phyloP scores from a whole-genome alignment of 2,329 filamentous ascomycete genomes.

The Penicillium sp. region DNA sequence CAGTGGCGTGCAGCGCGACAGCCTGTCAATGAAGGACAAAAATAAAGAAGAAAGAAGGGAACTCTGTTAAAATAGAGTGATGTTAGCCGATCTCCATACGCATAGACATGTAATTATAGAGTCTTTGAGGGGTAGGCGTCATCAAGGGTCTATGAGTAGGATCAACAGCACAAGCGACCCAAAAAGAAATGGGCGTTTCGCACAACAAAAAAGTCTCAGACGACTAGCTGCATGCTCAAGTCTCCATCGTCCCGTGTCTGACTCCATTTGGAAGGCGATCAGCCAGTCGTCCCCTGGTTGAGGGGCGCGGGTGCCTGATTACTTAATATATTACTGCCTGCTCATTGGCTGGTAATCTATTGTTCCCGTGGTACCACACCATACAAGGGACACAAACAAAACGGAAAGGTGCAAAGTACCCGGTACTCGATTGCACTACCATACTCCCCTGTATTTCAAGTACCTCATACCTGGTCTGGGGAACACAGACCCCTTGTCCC shows the following conservation, averaged over 20 bases:
- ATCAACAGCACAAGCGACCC: background rate
- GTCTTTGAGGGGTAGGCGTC: conserved; percentile 7
- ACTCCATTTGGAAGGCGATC: conserved; percentile 19
- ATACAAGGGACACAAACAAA: conserved; percentile 12
- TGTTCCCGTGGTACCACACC: conserved; percentile 1
- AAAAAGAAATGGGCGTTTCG: background rate
- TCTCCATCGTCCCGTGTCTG: conserved; percentile 9
- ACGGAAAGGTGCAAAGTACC: conserved; percentile 3
- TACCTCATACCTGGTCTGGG: conserved; percentile 14
- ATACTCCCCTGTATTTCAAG: background rate
- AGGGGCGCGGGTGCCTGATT: conserved; percentile 20
- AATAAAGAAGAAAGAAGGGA: background rate
- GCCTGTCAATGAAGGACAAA: background rate
- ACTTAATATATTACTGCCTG: background rate
- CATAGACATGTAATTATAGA: background rate
- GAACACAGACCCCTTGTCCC: conserved; percentile 20
- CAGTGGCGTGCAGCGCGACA: background rate
- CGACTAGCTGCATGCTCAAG: background rate
- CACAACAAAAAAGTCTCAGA: conserved; percentile 1
- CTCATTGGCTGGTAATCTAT: conserved; percentile 8
- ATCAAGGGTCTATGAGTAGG: conserved; percentile 5
- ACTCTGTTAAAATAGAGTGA: background rate
- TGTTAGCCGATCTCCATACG: background rate
- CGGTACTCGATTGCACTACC: background rate
- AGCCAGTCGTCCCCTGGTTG: conserved; percentile 10